Conservation (phyloP, 2,329 filamentous ascomycete genomes). For the Hypomyces perniciosus region DNA sequence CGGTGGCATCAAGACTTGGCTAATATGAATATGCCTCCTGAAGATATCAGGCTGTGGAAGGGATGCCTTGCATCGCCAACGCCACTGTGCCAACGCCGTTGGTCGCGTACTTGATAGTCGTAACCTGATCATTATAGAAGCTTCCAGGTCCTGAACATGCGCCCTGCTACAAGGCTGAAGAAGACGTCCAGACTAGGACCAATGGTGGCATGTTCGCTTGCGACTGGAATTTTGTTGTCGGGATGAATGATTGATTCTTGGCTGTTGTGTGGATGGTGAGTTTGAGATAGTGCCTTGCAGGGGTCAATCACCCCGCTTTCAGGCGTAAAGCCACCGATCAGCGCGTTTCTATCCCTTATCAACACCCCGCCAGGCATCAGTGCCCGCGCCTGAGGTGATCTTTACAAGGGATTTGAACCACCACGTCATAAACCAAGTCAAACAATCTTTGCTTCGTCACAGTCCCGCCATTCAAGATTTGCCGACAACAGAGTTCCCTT, state of each 20-base stretch:
- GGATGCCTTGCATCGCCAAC: neutral
- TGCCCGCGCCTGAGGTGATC: no score
- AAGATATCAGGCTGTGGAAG: neutral
- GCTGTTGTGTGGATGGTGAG: neutral
- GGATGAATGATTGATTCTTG: neutral
- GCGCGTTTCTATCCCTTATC: neutral
- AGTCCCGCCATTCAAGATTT: neutral
- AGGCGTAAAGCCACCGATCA: neutral
- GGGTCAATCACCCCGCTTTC: constrained; percentile 6
- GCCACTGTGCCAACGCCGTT: neutral
- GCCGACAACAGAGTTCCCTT: neutral
- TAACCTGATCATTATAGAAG: neutral
- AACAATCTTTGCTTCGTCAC: no score
- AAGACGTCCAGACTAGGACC: neutral
- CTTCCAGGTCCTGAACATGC: constrained; percentile 5
- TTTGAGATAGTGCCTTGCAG: constrained; percentile 2
- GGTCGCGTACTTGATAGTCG: neutral
- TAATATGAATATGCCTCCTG: constrained; percentile 24
- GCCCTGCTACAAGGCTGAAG: neutral
- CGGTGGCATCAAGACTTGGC: constrained; percentile 54
- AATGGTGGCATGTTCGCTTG: constrained; percentile 26
- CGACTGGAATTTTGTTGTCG: constrained; percentile 19
- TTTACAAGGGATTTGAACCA: no score
- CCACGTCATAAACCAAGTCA: no score
- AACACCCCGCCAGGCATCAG: constrained; percentile 1